A percentile compares a stretch with the other conserved stretches of the same genome.
phyloP scores from a whole-genome alignment of 257 asterid species.

The Petunia secreta region DNA sequence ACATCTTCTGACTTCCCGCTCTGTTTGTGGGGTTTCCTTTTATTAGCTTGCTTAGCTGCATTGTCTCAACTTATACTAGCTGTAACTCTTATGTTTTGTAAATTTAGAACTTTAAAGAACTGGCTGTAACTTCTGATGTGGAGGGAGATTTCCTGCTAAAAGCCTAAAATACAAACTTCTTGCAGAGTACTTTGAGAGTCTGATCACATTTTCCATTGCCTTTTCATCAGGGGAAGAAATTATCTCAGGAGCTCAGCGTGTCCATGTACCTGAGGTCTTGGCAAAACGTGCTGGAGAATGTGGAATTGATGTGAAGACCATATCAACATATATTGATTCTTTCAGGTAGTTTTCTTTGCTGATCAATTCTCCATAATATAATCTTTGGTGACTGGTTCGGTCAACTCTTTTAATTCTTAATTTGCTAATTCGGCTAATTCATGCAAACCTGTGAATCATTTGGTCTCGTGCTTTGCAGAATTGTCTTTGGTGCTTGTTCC shows the following conservation, averaged over 20 bases:
- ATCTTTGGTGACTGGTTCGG: not conserved
- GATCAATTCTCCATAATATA: not conserved
- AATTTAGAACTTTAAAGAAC: not conserved
- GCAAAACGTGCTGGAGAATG: conserved; percentile 64
- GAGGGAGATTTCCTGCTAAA: not conserved
- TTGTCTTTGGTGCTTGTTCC: no score
- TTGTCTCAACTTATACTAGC: not conserved
- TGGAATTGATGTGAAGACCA: conserved; percentile 74
- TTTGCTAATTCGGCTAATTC: not conserved
- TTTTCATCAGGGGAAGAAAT: conserved; percentile 77
- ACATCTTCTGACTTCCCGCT: not conserved
- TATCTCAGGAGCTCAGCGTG: conserved; percentile 93
- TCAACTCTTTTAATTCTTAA: not conserved
- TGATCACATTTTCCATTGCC: not conserved
- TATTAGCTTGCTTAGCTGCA: not conserved
- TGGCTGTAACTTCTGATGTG: not conserved
- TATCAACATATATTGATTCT: conserved; percentile 80
- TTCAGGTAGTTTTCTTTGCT: conserved; percentile 58
- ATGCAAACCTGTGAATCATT: no score
- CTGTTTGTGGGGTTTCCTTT: not conserved
- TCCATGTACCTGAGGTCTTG: conserved; percentile 68
- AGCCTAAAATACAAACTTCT: not conserved
- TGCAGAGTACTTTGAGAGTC: not conserved
- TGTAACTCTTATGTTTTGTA: not conserved
- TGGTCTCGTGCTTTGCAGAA: no score